phyloP scores from a whole-genome alignment of 306 rosid species.

The Vicia sativa region DNA sequence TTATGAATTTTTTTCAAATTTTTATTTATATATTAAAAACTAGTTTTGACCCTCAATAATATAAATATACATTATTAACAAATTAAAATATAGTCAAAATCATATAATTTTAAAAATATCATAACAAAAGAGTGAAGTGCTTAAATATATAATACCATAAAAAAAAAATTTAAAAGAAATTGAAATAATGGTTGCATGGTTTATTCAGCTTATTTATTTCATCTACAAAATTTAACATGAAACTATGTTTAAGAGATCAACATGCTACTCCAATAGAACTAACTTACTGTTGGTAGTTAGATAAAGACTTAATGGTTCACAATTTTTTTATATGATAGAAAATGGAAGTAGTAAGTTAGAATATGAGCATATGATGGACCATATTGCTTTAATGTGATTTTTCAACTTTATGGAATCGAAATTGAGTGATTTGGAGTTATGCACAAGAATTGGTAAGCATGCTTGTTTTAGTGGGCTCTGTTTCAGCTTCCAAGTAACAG shows the following conservation, averaged over 20 bases:
- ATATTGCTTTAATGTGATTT: conserved; percentile 1
- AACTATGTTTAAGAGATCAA: not conserved
- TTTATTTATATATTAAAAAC: too few relatives aligned
- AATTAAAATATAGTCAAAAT: too few relatives aligned
- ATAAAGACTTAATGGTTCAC: not conserved
- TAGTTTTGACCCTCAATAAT: too few relatives aligned
- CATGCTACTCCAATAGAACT: not conserved
- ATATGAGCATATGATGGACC: conserved; percentile 1
- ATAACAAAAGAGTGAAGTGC: too few relatives aligned
- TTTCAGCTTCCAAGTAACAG: conserved; percentile 54
- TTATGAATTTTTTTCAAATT: too few relatives aligned
- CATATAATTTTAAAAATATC: too few relatives aligned
- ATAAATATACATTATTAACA: too few relatives aligned
- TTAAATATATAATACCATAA: too few relatives aligned
- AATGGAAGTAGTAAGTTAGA: conserved; percentile 9
- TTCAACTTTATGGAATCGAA: conserved; percentile 21
- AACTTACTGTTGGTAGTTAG: not conserved
- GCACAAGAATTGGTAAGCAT: conserved; percentile 42
- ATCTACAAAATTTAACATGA: too few relatives aligned
- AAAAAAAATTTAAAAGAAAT: too few relatives aligned
- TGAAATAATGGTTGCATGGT: too few relatives aligned
- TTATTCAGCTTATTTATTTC: too few relatives aligned
- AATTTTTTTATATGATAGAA: not conserved
- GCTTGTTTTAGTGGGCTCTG: conserved; percentile 56
- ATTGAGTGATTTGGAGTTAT: conserved; percentile 15